Base-by-base conservation (phyloP, 129 eudicot species). In the Scalesia atractyloides region DNA sequence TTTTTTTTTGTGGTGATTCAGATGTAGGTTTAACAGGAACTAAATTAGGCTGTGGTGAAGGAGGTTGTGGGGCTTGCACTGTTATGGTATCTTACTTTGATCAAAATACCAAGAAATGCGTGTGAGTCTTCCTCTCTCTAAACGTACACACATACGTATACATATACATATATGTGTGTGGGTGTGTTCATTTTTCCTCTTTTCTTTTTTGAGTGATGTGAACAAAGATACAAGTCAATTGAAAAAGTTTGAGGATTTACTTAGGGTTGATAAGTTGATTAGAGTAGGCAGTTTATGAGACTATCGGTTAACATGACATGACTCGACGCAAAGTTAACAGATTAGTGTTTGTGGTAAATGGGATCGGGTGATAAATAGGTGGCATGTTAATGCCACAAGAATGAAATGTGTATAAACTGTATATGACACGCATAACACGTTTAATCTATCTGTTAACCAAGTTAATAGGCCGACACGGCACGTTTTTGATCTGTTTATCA, bases 51-150 rank as follows among this genome's bases (percentile, higher is more conserved):
- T 95, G 99, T 37, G 99, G 99, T 66, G 97, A 95, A 87, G 99
- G 99, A 48, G 99, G 99, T 61, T 95, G 99, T 83, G 99, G 99
- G 82, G 99, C 99, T 7, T 95, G 99, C 86, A 95, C 99, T 83
- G 97, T 95, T 43, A 95, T 95, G 97, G 81, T 91, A 81, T 95
- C 99, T 62, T 88, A 83, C 73, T 78, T 79, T 51, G 90, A 91
- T 81, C 91, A 73, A 46, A 85, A 58, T 77, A 62, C 64, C 58
- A 95, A 84, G 91, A 91, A 84, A 85, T 95, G 96, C 58, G 85
- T 85, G 99, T 95, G 81, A 82, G 97, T 84, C 60, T 80, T 75
- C 74, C 70, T 74, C 64, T 66, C 64, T 72, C 20, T 57, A 9
- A 2, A 2, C 34, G 3, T 30, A 30, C 3, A 30, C 34, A 3